Evolutionary conservation across 768 basidiomycete genomes (phyloP).

Genomic region (Calocybe cyanea): DNA sequence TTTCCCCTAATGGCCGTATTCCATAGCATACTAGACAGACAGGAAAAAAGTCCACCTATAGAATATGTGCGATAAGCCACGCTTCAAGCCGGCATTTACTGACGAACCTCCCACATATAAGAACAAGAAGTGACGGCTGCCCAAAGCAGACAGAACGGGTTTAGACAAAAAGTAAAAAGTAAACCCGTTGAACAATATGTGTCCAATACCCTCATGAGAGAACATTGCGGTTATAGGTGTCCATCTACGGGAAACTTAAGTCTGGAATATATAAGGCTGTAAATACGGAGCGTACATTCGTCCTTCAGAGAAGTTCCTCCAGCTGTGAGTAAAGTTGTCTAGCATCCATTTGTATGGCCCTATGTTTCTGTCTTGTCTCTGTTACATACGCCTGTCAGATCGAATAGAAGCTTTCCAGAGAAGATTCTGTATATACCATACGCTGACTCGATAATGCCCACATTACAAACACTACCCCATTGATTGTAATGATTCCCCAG

Average conservation of each 20-base stretch:
- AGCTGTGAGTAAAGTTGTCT: slow-evolving; percentile 60
- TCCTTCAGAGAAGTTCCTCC: slow-evolving; percentile 59
- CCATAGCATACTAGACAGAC: slow-evolving; percentile 48
- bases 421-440: slow-evolving; percentile 21
- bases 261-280: neutral
- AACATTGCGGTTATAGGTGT: slow-evolving; percentile 68
- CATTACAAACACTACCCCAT: slow-evolving; percentile 55
- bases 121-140: slow-evolving; percentile 59
- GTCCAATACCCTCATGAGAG: slow-evolving; percentile 58
- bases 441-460: slow-evolving; percentile 49
- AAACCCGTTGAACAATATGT: slow-evolving; percentile 75
- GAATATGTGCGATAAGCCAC: slow-evolving; percentile 4
- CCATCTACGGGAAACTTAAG: slow-evolving; percentile 49
- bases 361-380: slow-evolving; percentile 38
- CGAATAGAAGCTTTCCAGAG: slow-evolving; percentile 4
- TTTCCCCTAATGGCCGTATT: slow-evolving; percentile 32
- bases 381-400: neutral
- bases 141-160: slow-evolving; percentile 57
- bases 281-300: slow-evolving; percentile 47
- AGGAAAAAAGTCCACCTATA: slow-evolving; percentile 58
- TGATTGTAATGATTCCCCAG: slow-evolving; percentile 61
- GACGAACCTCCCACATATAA: slow-evolving; percentile 70
- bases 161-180: slow-evolving; percentile 76
- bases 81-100: slow-evolving; percentile 16
- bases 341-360: slow-evolving; percentile 44